These are phyloP conservation scores for Hypsizygus marmoreus DNA, from an alignment of 768 basidiomycete species.

Conservation along the genomic window DNA sequence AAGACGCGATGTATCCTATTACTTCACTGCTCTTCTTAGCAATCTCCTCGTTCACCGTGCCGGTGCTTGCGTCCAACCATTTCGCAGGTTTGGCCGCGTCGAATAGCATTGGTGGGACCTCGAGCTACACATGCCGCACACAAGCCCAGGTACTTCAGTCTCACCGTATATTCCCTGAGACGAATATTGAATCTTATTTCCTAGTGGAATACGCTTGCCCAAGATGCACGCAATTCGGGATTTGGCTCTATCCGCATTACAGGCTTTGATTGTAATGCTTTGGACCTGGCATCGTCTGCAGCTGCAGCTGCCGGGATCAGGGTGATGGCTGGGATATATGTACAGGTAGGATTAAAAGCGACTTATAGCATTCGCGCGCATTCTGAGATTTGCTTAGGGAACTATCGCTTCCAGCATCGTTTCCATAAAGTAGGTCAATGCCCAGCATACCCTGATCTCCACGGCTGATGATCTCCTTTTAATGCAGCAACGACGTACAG, in stretches of 20 bases:
- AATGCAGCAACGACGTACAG: slow-evolving; percentile 39
- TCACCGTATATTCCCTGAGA: not conserved
- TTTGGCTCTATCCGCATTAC: slow-evolving; percentile 36
- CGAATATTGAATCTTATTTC: not conserved
- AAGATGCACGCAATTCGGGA: slow-evolving; percentile 28
- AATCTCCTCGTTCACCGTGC: slow-evolving; percentile 13
- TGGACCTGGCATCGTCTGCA: slow-evolving; percentile 35
- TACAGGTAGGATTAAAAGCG: slow-evolving; percentile 22
- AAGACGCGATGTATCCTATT: slow-evolving; percentile 2
- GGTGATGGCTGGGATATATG: slow-evolving; percentile 36
- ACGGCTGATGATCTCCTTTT: not conserved
- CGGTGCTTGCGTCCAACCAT: slow-evolving; percentile 28
- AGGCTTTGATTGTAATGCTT: slow-evolving; percentile 39
- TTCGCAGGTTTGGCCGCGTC: slow-evolving; percentile 35
- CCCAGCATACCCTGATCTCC: not conserved
- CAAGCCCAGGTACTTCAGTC: slow-evolving; percentile 29
- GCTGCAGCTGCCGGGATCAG: slow-evolving; percentile 30
- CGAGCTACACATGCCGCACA: slow-evolving; percentile 34
- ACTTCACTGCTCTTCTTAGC: slow-evolving; percentile 8
- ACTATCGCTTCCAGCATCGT: slow-evolving; percentile 27
- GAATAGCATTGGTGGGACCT: slow-evolving; percentile 31
- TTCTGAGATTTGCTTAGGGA: slow-evolving; percentile 20
- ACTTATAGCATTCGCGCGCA: not conserved
- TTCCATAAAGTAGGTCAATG: slow-evolving; percentile 29
- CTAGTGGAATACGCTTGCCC: slow-evolving; percentile 38